A percentile compares a stretch with the other conserved stretches of the same genome.
phyloP scores from a whole-genome alignment of 306 rosid species.

The Gillenia trifoliata region DNA sequence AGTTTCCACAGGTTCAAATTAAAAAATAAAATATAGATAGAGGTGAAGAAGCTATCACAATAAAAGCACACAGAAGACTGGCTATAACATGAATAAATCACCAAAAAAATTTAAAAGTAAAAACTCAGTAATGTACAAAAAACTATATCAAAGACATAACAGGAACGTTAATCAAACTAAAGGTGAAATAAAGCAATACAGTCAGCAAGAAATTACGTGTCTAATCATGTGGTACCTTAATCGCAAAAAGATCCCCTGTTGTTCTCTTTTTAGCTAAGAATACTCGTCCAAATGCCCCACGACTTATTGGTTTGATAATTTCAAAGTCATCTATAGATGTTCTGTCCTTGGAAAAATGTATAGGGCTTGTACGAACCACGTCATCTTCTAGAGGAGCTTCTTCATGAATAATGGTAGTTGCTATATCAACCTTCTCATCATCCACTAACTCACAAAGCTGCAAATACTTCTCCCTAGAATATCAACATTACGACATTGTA shows the following conservation, averaged over 20 bases:
- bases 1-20: not conserved
- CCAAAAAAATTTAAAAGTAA: not conserved
- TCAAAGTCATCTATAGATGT: slow-evolving; percentile 95
- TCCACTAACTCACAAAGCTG: slow-evolving; percentile 95
- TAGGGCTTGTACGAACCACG: slow-evolving; percentile 83
- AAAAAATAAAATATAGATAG: not conserved
- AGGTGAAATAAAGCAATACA: not conserved
- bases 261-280: slow-evolving; percentile 97
- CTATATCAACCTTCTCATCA: slow-evolving; percentile 77
- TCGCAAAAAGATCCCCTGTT: slow-evolving; percentile 97
- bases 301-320: slow-evolving; percentile 94
- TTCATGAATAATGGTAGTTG: slow-evolving; percentile 75
- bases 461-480: slow-evolving; percentile 89
- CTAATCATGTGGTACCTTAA: slow-evolving; percentile 47
- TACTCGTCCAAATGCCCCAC: slow-evolving; percentile 99
- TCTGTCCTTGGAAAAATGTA: slow-evolving; percentile 85
- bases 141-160: not conserved
- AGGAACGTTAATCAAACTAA: not conserved
- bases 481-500: slow-evolving; percentile 22
- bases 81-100: not conserved
- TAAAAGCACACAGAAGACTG: not conserved
- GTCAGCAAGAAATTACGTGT: not conserved
- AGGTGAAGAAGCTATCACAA: not conserved
- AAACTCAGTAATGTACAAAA: not conserved
- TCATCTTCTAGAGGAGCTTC: slow-evolving; percentile 90